Evolutionary conservation across 176 grass and related monocot genomes (phyloP).

Genomic region (Triticum monococcum): DNA sequence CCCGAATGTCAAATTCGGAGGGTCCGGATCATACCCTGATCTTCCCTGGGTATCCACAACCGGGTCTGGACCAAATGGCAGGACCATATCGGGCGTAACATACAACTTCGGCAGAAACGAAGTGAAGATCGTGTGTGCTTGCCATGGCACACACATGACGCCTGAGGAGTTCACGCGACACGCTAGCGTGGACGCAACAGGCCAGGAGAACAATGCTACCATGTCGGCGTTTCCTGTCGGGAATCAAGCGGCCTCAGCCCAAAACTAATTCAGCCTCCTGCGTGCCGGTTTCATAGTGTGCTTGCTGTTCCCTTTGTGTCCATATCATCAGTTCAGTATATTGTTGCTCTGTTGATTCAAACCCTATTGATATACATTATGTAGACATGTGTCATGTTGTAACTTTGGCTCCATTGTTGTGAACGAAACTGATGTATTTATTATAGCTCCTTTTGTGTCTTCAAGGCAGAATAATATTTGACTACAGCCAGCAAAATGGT

Average conservation of each 20-base stretch:
- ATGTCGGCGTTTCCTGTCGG: constrained; percentile 35
- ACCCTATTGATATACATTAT: constrained; percentile 2
- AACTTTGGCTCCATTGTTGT: constrained; percentile 18
- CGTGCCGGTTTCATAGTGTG: background rate
- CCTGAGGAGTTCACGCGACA: constrained; percentile 76
- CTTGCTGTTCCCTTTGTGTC: constrained; percentile 10
- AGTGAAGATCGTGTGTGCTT: constrained; percentile 85
- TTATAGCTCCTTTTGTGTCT: background rate
- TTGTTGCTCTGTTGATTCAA: background rate
- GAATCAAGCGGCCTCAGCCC: constrained; percentile 54
- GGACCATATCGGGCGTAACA: constrained; percentile 92
- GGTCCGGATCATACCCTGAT: constrained; percentile 75
- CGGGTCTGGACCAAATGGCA: constrained; percentile 61
- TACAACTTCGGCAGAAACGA: constrained; percentile 76
- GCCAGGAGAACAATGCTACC: constrained; percentile 42
- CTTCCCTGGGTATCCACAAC: constrained; percentile 96
- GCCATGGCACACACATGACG: constrained; percentile 82
- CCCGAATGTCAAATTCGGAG: constrained; percentile 82
- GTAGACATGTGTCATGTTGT: constrained; percentile 15
- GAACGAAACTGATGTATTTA: constrained; percentile 24
- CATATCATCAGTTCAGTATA: constrained; percentile 28
- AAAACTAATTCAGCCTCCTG: constrained; percentile 37
- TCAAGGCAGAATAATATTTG: background rate
- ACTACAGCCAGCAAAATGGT: background rate
- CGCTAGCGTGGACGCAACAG: constrained; percentile 50